Base-by-base conservation (phyloP, 192 early-diverging fungal genomes). In the Coemansia sp. region DNA sequence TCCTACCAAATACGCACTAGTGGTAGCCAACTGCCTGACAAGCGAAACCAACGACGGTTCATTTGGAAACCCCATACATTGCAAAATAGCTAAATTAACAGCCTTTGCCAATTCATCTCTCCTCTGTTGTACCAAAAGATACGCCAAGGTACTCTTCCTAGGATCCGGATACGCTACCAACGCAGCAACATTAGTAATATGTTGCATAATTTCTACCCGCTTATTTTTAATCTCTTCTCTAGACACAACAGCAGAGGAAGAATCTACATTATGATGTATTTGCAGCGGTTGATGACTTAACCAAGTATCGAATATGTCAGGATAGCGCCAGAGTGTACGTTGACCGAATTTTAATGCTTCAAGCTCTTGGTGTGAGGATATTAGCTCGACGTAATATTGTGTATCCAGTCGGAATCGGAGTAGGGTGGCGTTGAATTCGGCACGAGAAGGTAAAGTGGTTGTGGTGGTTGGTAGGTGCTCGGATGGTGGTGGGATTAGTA, bases 361-460 rank as follows among this genome's bases (percentile, higher is more conserved):
- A 22, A 80, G 61, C 31, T 71, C 66, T 58, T 72, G 63, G 69
- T 72, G 62, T 14, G 63, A 71, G 48, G 69, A 36, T 42, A 80
- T 65, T 3, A 80, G 69, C 66, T 80, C 77, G 10, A 80, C 67
- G 29, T 75, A 80, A 59, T 68, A 63, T 65, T 80, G 77, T 4
- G 73, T 80, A 59, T 80, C 77, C 0, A 80, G 58, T 22, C 77
- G 77, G 58, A 80, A 75, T n/a, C 77, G 72, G 28, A 80, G 56
- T 32, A 80, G 31, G 17, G 72, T 71, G 7, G 77, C 73, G 30
- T 71, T 63, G 50, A 75, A 75, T 45, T 75, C 72, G 3, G 56
- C 49, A 31, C 72, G 72, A 40, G 63, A 20, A 1, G 77, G 77
- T 38, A 71, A 48, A 5, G 68, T 31, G 34, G 51, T 71, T 5